Evolutionary conservation across 2,329 filamentous ascomycete genomes (phyloP).

Genomic region (Xylaria sp.): DNA sequence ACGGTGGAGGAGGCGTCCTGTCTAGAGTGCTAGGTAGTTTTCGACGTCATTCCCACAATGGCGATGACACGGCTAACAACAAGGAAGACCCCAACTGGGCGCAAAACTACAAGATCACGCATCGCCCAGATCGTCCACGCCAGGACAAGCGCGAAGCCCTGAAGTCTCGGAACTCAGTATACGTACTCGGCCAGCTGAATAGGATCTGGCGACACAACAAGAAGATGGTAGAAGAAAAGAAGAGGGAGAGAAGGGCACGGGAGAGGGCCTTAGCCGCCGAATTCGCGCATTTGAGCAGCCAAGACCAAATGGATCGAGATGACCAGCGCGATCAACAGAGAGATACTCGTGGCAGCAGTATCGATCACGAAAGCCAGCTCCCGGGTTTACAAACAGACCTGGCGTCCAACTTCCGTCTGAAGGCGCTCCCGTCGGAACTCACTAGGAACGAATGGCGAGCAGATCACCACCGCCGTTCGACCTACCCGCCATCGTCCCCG

Average conservation of each 20-base stretch:
- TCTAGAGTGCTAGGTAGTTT: conserved; percentile 25
- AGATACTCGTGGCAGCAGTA: not conserved
- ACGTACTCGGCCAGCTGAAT: conserved; percentile 22
- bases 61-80: conserved; percentile 3
- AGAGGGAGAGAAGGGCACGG: conserved; percentile 16
- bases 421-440: conserved; percentile 1
- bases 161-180: conserved; percentile 18
- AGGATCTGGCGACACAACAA: conserved; percentile 26
- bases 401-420: not conserved
- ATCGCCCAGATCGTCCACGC: conserved; percentile 28
- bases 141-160: conserved; percentile 14
- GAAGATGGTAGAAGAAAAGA: conserved; percentile 19
- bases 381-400: conserved; percentile 5
- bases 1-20: conserved; percentile 20
- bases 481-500: conserved; percentile 8
- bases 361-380: not conserved
- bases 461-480: not conserved
- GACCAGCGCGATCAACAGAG: not conserved
- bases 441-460: not conserved
- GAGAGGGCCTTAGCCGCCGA: not conserved
- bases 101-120: conserved; percentile 31
- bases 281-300: not conserved
- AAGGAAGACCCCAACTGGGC: conserved; percentile 19
- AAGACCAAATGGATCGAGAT: not conserved
- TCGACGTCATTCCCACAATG: conserved; percentile 6